A percentile compares a stretch with the other conserved stretches of the same genome.
Conservation (phyloP, 2,329 filamentous ascomycete genomes). For the Aspergillus awamori region DNA sequence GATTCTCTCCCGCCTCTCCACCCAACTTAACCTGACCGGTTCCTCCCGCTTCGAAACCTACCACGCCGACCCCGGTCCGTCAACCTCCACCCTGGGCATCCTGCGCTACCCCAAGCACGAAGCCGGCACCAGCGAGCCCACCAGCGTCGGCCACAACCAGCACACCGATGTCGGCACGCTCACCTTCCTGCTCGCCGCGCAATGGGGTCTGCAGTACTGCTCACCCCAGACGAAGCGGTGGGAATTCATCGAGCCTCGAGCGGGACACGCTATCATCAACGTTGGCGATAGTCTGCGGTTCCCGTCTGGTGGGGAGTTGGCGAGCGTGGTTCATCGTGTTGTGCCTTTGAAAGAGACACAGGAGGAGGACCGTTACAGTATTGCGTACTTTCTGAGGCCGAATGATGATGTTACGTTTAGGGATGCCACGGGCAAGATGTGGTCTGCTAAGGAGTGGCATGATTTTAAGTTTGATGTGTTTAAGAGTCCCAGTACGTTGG, state of each 20-base stretch:
- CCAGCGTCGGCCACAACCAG: not conserved
- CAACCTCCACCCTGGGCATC: not conserved
- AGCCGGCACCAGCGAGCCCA: not conserved
- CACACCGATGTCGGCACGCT: slow-evolving; percentile 58
- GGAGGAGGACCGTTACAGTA: not conserved
- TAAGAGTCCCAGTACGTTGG: too few species aligned
- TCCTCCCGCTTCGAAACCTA: not conserved
- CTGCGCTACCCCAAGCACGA: not conserved
- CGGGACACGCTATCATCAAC: slow-evolving; percentile 59
- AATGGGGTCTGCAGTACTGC: slow-evolving; percentile 61
- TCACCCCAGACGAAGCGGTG: slow-evolving; percentile 55
- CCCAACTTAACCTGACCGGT: not conserved
- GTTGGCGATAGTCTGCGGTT: slow-evolving; percentile 59
- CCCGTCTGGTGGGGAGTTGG: slow-evolving; percentile 6
- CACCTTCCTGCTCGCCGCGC: slow-evolving; percentile 59
- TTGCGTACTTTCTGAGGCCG: slow-evolving; percentile 4
- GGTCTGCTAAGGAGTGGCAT: not conserved
- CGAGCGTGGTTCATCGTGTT: not conserved
- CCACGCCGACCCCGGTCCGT: not conserved
- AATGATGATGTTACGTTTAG: not conserved
- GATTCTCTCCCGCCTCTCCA: not conserved
- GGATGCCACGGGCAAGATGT: not conserved
- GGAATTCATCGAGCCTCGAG: slow-evolving; percentile 57
- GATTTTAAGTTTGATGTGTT: not conserved
- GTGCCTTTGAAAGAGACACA: not conserved